Percentiles rank a stretch among this genome's conserved stretches.
These are phyloP conservation scores for Epichloe gansuensis DNA, from an alignment of 2,329 filamentous ascomycete species.

Conservation along the genomic window DNA sequence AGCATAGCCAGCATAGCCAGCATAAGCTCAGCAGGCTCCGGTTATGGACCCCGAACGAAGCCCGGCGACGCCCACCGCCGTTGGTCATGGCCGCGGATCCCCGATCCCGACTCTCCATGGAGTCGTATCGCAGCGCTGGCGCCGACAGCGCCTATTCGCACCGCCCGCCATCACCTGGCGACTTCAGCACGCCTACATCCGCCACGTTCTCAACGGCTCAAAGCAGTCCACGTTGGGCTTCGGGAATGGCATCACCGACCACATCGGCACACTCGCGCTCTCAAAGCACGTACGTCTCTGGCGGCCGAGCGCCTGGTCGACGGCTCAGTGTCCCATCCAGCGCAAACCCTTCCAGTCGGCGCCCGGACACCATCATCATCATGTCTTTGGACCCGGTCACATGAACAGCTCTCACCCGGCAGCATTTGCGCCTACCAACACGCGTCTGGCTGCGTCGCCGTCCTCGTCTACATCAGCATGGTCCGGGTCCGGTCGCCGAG, in stretches of 20 bases:
- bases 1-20: no score
- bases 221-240: constrained; percentile 64
- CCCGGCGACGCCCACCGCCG: constrained; percentile 63
- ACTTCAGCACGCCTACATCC: constrained; percentile 73
- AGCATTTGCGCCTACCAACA: constrained; percentile 43
- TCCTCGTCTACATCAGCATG: constrained; percentile 51
- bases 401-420: constrained; percentile 42
- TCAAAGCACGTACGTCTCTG: constrained; percentile 57
- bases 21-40: constrained; percentile 54
- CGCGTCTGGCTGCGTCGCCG: constrained; percentile 52
- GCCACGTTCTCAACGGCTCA: constrained; percentile 67
- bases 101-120: constrained; percentile 53
- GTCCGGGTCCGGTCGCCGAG: constrained; percentile 45
- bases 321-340: constrained; percentile 74
- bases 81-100: constrained; percentile 71
- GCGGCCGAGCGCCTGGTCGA: constrained; percentile 54
- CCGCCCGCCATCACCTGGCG: constrained; percentile 55
- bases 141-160: constrained; percentile 52
- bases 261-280: constrained; percentile 55
- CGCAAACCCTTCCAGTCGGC: constrained; percentile 59
- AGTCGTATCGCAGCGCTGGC: constrained; percentile 53
- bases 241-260: constrained; percentile 61
- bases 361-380: constrained; percentile 44
- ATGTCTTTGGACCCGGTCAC: constrained; percentile 41
- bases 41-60: constrained; percentile 52